These are phyloP conservation scores for Geotrichum carabidarum DNA, from an alignment of 1,139 yeast genomes.

Conservation along the genomic window DNA sequence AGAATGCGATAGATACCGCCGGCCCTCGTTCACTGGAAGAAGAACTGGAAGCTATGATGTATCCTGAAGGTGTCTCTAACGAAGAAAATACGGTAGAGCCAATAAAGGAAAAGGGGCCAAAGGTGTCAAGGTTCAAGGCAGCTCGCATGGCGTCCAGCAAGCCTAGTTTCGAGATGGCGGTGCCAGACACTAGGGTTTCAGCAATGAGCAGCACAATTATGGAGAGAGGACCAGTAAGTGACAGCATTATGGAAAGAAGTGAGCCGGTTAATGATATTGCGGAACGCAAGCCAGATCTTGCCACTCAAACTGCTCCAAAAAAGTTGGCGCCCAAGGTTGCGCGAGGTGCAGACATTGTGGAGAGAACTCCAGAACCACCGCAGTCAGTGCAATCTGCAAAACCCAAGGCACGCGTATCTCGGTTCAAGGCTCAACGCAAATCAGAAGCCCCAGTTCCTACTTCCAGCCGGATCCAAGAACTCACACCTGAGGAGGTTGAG, in stretches of 20 bases:
- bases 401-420: conserved; percentile 20
- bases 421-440: conserved; percentile 21
- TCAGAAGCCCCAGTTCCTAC: not conserved
- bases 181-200: not conserved
- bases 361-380: not conserved
- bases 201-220: not conserved
- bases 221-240: conserved; percentile 10
- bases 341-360: not conserved
- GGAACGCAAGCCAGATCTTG: too few species aligned
- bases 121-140: conserved; percentile 35
- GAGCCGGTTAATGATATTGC: not conserved
- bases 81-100: not conserved
- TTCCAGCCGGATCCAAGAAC: conserved; percentile 15
- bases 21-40: conserved; percentile 5
- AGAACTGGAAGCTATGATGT: not conserved
- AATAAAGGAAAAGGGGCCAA: conserved; percentile 13
- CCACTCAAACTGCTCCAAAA: too few species aligned
- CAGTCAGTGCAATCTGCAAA: too few species aligned
- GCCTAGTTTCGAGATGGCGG: not conserved
- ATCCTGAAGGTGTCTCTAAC: not conserved
- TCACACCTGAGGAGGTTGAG: conserved; percentile 1
- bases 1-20: not conserved
- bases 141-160: conserved; percentile 21
- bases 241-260: not conserved
- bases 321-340: not conserved